Evolutionary conservation across 306 rosid genomes (phyloP).

Genomic region (Nissolia schottii): DNA sequence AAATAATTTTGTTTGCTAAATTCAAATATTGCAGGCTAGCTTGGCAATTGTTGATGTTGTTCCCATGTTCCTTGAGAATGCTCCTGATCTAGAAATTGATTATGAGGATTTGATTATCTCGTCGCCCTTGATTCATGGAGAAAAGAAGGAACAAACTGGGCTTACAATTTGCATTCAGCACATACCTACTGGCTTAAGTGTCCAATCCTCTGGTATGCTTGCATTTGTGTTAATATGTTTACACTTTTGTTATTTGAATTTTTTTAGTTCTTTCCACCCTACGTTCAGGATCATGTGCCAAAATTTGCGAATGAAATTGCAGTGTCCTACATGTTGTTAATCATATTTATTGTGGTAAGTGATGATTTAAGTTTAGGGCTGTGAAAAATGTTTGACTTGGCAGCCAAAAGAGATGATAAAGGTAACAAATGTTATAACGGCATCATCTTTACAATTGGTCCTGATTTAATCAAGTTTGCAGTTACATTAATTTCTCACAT

Average conservation of each 20-base stretch:
- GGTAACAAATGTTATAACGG: background rate
- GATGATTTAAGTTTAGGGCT: background rate
- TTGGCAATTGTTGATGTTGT: slow-evolving; percentile 65
- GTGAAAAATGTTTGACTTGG: too few species aligned
- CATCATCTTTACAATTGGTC: background rate
- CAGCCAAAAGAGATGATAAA: too few species aligned
- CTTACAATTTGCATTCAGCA: slow-evolving; percentile 60
- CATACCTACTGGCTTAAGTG: slow-evolving; percentile 57
- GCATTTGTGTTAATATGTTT: background rate
- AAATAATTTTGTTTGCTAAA: background rate
- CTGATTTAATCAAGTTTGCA: background rate
- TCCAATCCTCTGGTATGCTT: slow-evolving; percentile 60
- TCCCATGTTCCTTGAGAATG: slow-evolving; percentile 58
- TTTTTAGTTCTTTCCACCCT: background rate
- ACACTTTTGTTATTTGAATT: background rate
- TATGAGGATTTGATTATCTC: slow-evolving; percentile 46
- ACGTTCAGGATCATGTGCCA: background rate
- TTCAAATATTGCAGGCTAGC: slow-evolving; percentile 47
- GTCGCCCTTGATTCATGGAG: slow-evolving; percentile 34
- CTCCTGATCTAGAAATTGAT: slow-evolving; percentile 44
- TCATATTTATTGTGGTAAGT: background rate
- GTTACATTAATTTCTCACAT: background rate
- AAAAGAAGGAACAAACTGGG: slow-evolving; percentile 34
- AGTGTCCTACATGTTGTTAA: background rate
- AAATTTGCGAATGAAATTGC: too few species aligned